Base-by-base conservation (phyloP, 2,329 filamentous ascomycete genomes). In the Huntiella savannae region DNA sequence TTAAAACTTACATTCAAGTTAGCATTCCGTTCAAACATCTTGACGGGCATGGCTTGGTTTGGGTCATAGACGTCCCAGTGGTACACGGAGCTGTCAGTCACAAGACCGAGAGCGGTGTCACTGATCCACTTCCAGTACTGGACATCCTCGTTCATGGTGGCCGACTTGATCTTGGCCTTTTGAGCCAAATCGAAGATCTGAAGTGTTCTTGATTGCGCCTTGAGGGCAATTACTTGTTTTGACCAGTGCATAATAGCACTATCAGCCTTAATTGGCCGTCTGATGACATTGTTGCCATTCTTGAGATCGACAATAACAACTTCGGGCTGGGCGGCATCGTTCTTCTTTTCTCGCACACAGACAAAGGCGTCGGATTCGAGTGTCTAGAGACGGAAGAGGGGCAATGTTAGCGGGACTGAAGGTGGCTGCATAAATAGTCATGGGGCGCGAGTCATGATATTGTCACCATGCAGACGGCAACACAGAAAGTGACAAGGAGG, bases 191-290 rank as follows among this genome's bases (percentile, higher is more conserved):
- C 88, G 65, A 98, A 98, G 62, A 98, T 93, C 68, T 98, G 92
- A 51, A 98, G 75, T 54, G 91, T 98, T 60, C 86, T 76, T 53
- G 81, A 82, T 63, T 95, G 85, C 42, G 91, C 88, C 67, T 93
- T 94, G 55, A 98, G 75, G 52, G 92, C 91, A 59, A 98, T 96
- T 62, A 98, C 84, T 63, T 94, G 85, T 62, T 81, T 83, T 56
- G 74, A 80, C 84, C 85, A 94, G 75, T 98, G 91, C 91, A 98
- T 96, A 62, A 98, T 94, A 57, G 92, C 91, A 75, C 87, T 96
- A 68, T 98, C 91, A 59, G 91, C 91, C 71, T 94, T 96, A 70
- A 98, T 98, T 42, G 88, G 85, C 60, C 88, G 77, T 58, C 83
- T 81, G 56, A 85, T 91, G 62, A 95, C 78, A 69, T 91, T 88